Conservation (phyloP, 257 asterid genomes). For the Salvia splendens region DNA sequence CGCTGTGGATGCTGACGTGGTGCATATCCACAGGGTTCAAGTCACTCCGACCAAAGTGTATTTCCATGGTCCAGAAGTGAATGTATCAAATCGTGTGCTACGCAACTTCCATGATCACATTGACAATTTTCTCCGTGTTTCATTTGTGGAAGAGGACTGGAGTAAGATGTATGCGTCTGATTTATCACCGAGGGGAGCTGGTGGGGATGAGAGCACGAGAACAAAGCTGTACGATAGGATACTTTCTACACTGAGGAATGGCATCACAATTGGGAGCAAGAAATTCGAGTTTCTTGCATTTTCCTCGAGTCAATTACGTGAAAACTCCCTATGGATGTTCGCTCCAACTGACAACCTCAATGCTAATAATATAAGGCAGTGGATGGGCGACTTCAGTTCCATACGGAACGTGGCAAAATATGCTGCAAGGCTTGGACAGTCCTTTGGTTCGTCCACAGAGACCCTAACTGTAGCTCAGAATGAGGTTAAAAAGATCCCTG, state of each 20-base stretch:
- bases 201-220: constrained; percentile 36
- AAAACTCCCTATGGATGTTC: constrained; percentile 92
- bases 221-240: constrained; percentile 69
- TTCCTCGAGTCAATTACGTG: constrained; percentile 86
- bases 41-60: constrained; percentile 85
- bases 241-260: constrained; percentile 57
- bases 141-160: constrained; percentile 92
- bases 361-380: constrained; percentile 60
- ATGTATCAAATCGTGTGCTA: constrained; percentile 75
- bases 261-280: constrained; percentile 69
- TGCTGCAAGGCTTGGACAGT: constrained; percentile 93
- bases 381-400: constrained; percentile 82
- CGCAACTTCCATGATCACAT: constrained; percentile 55
- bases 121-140: constrained; percentile 86
- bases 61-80: constrained; percentile 81
- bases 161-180: constrained; percentile 61
- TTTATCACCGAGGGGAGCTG: constrained; percentile 46
- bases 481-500: constrained; percentile 57
- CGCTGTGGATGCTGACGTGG: constrained; percentile 66
- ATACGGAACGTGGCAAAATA: constrained; percentile 85
- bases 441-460: constrained; percentile 87
- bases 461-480: constrained; percentile 52
- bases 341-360: constrained; percentile 50
- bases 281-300: constrained; percentile 90
- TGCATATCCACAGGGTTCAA: constrained; percentile 75